Base-by-base conservation (phyloP, 106 monocot genomes). In the Platanthera guangdongensis region DNA sequence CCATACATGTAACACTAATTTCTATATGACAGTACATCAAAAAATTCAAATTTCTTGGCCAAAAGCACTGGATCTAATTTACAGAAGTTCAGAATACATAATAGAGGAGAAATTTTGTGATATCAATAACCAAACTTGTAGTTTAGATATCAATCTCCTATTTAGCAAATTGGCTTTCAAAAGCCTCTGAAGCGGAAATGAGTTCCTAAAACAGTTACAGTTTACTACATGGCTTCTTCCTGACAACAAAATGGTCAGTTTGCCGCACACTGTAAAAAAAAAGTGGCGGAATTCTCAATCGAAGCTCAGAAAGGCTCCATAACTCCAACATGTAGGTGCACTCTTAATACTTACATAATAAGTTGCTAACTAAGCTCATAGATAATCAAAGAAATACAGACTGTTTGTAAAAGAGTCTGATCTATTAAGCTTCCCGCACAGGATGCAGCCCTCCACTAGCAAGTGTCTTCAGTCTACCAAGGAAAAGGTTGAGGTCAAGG, bases 401-500 rank as follows among this genome's bases (percentile, higher is more conserved):
- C 39, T 39, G 0, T 39, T 39, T 39, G 39, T 39, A 39, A 39
- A 39, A 39, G 3, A 39, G 39, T 39, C 39, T 39, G 39, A 39
- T 39, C 39, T 39, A 3, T 39, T 39, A 39, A 39, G 3, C 39
- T 39, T 39, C 39, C 39, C 1, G 3, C 39, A 39, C 39, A 39
- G 39, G 39, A 39, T 1, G 39, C 39, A 39, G 39, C 39, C 39
- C 39, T 39, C 39, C 39, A 39, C 39, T 3, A 39, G 39, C 39
- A 39, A 39, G 39, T 39, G 39, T 39, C 39, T 39, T 91, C 75
- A 96, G 60, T 82, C 68, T 75, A 73, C 93, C 95, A 32, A 96
- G 87, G 76, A 93, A 53, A 13, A 81, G 73, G 77, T 93, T 89
- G 72, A 89, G 84, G 68, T 89, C 96, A 57, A 96, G 75, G 9